Evolutionary conservation across 768 basidiomycete genomes (phyloP).

Genomic region (Scleroderma citrinum): DNA sequence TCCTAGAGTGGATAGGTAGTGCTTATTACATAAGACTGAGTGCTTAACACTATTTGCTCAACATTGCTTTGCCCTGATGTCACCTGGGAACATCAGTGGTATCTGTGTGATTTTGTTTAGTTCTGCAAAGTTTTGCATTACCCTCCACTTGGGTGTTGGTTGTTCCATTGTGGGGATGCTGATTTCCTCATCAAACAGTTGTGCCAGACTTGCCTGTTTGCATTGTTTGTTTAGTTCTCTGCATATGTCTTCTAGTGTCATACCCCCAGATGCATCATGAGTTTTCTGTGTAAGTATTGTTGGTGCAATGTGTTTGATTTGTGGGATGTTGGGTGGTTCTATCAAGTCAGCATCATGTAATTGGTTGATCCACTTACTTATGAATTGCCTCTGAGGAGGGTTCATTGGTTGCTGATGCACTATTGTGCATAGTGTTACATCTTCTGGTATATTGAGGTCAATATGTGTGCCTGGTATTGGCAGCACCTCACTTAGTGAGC

Average conservation of each 20-base stretch:
- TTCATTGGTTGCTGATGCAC: neutral
- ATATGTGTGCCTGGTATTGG: slow-evolving; percentile 9
- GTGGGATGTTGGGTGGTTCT: neutral
- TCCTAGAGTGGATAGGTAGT: too few species aligned
- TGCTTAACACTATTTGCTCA: too few species aligned
- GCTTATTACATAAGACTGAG: too few species aligned
- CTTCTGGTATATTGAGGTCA: neutral
- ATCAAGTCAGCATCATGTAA: neutral
- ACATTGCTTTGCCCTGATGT: too few species aligned
- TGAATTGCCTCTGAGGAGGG: neutral
- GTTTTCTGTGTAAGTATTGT: slow-evolving; percentile 35
- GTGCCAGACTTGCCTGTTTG: neutral
- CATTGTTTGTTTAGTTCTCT: slow-evolving; percentile 22
- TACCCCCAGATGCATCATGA: slow-evolving; percentile 20
- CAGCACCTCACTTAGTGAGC: slow-evolving; percentile 34
- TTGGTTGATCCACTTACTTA: neutral
- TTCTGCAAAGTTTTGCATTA: neutral
- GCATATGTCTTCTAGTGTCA: slow-evolving; percentile 30
- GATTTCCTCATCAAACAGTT: neutral
- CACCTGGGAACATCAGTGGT: too few species aligned
- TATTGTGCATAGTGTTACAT: neutral
- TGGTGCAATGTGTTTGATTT: neutral
- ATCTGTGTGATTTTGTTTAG: neutral
- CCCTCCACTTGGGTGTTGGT: neutral
- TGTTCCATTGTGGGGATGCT: too few species aligned